Base-by-base conservation (phyloP, 768 basidiomycete genomes). In the Calocybe indica region DNA sequence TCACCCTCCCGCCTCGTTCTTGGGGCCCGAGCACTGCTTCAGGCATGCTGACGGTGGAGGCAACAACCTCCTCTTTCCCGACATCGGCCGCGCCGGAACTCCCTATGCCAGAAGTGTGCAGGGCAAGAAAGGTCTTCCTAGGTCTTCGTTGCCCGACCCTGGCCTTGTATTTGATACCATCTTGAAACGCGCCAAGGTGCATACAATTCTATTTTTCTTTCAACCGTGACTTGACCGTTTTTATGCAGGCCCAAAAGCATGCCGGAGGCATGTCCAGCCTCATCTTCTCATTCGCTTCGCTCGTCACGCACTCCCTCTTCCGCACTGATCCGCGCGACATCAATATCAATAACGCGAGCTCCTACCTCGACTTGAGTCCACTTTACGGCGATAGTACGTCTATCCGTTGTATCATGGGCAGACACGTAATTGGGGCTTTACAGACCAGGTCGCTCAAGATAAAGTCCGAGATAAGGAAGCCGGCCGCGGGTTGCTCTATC, bases 261-360 rank as follows among this genome's bases (percentile, higher is more conserved):
- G 68, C 74, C 2, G 74, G 72, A 6, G 85, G 84, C 22, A 71
- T 80, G 50, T 83, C 80, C 12, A 76, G 72, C 55, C 55, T 83
- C 39, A 76, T 80, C 54, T 86, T 85, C 54, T 79, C 84, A 2
- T 84, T 83, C 52, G 85, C 83, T 2, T 68, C 79, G 31, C 63
- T 85, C 34, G 71, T 85, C 48, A 82, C 77, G 41, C 83, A 85
- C 61, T 73, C 70, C 5, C 61, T 82, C 7, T 83, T 81, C 69
- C 62, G 73, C 33, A 79, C 79, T 1, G 65, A 74, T 52, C 60
- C 56, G 8, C 49, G 56, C 3, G 69, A 78, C 51, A 65, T 62
- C 52, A 67, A 62, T 31, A 66, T 73, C 58, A 83, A 83, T 64
- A 63, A 74, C 43, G 74, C 80, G 0, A 69, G 70, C 48, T 75